Conservation (phyloP, 257 asterid genomes). For the Solanum verrucosum region DNA sequence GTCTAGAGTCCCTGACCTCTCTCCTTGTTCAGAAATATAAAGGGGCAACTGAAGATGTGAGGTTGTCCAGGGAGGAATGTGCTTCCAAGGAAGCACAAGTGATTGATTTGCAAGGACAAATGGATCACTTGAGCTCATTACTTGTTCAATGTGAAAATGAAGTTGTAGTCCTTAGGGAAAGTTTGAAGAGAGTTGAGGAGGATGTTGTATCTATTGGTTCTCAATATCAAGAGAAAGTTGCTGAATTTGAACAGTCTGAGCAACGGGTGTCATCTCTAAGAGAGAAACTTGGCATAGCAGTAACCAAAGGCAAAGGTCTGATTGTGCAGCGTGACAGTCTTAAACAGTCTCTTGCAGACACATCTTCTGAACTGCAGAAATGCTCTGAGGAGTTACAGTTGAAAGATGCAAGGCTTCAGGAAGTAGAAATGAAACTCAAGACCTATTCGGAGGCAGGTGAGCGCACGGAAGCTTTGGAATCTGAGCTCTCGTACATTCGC, state of each 20-base stretch:
- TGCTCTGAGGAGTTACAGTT: constrained; percentile 63
- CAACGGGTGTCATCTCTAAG: constrained; percentile 82
- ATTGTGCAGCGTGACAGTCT: constrained; percentile 89
- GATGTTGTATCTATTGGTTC: constrained; percentile 33
- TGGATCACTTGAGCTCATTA: constrained; percentile 40
- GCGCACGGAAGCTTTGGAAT: constrained; percentile 97
- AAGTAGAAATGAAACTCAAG: constrained; percentile 75
- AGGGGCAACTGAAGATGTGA: constrained; percentile 43
- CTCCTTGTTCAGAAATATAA: constrained; percentile 51
- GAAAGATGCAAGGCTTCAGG: constrained; percentile 66
- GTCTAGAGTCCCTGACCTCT: constrained; percentile 46
- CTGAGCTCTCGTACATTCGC: constrained; percentile 96
- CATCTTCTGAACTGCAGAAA: constrained; percentile 64
- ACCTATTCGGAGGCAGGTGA: constrained; percentile 93
- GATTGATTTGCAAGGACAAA: constrained; percentile 42
- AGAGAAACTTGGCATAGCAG: constrained; percentile 96
- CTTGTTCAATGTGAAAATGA: constrained; percentile 58
- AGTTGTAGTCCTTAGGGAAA: constrained; percentile 47
- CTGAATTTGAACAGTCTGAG: constrained; percentile 87
- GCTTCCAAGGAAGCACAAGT: constrained; percentile 44
- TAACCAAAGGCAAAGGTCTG: constrained; percentile 91
- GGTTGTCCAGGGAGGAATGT: constrained; percentile 16
- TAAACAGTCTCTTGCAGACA: constrained; percentile 79
- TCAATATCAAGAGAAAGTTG: constrained; percentile 49
- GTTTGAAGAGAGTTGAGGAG: constrained; percentile 52